Evolutionary conservation across 345 rosid species (phyloP), one percentile per base, ranked within the genome.

Genomic region (Durio zibethinus): DNA sequence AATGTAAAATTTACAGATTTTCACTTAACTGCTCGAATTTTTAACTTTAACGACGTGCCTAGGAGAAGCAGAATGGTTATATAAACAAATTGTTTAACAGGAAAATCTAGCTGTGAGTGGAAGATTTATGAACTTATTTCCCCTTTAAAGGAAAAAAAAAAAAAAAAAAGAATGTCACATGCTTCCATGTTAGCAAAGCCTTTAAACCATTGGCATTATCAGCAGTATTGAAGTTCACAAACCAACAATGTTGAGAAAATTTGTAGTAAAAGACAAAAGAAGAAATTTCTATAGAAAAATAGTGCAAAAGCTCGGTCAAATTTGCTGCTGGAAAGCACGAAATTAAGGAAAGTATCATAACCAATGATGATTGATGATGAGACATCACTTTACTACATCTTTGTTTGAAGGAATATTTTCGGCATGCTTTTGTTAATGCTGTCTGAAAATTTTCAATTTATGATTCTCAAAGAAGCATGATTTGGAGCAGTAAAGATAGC

Each of bases 111-210:
- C 10, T 53, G 10, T 21, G 11, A n/a, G 56, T 54, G 60, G 21
- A 54, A 21, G 60, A 56, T 56, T 10, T 27, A 27, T 27, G 16
- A 60, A 27, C 64, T 60, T 0, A 60, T 27, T 27, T 12, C 20
- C 6, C 1, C 2, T 0, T 4, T 35, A 23, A 29, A 10, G 15
- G 31, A n/a, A 36, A 9, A 6, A 18, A 23, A 27, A 64, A 20
- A 18, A n/a, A n/a, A n/a, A n/a, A n/a, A n/a, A 6, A 35, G 10
- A 63, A 18, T 29, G 21, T 48, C 80, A 76, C 82, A 79, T 79
- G 85, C 67, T 25, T 47, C 75, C 82, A 79, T 76, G 80, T 79
- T 80, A 77, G 62, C 14, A 61, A 57, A 74, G 52, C 56, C 70
- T 35, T 56, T 62, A 72, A 33, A 71, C 11, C 65, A 62, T 31